Base-by-base conservation (phyloP, 345 rosid species). In the Garcia nutans region DNA sequence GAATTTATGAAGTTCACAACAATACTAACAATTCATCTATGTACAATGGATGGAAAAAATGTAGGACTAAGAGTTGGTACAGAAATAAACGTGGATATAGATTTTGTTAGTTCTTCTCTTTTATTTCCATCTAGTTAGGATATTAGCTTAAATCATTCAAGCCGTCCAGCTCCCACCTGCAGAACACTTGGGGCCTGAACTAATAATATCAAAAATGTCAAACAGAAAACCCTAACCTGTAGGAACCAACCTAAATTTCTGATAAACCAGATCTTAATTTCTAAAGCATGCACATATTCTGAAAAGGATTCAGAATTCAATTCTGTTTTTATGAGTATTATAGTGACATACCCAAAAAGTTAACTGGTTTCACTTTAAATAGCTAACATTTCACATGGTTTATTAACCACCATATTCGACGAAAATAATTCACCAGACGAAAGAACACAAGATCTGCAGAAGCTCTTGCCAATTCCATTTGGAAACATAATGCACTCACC, bases 401-500 rank as follows among this genome's bases (percentile, higher is more conserved):
- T 74, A 52, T 19, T 16, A 54, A 15, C 58, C 0, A 62, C 59
- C 37, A 26, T 2, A 57, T 10, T 65, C 41, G 44, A 22, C 20
- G 11, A 28, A 62, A 26, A 28, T 13, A 62, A 2, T 28, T 4
- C 20, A 26, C 28, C 65, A 31, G 66, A 26, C 22, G 10, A 64
- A 64, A 69, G 60, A 45, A 68, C 33, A 54, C 11, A 15, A 50
- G 37, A 70, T 37, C 72, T 17, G 8, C 28, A 12, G 8, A 69
- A 26, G 59, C 8, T 22, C 26, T 50, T 69, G 44, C 20, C 42
- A 69, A 24, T 52, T 10, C 12, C 73, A 52, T 10, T 5, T 24
- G 37, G 26, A 78, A 65, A 56, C 37, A 10, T 13, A 72, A 67
- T 37, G 64, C 55, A 77, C 74, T 49, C 63, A 91, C 99, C 97